Conservation (phyloP, 2,329 filamentous ascomycete species). For the Exserohilum rostratum region DNA sequence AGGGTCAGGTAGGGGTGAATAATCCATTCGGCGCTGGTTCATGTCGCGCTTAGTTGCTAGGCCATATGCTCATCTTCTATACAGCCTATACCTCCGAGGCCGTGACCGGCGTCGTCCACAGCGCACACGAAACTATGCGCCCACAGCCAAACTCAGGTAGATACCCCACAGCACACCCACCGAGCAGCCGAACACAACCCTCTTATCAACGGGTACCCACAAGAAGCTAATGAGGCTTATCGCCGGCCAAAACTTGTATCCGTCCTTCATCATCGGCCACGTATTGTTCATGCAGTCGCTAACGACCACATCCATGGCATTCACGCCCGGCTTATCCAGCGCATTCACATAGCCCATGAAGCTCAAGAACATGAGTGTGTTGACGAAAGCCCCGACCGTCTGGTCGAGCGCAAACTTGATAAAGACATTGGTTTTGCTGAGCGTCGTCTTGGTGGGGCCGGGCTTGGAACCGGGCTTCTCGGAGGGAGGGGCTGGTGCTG, state of each 20-base stretch:
- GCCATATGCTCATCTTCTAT: not conserved
- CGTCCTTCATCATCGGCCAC: constrained; percentile 60
- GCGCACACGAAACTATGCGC: constrained; percentile 17
- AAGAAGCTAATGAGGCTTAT: constrained; percentile 75
- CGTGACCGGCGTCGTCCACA: not conserved
- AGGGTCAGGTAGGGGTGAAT: not conserved
- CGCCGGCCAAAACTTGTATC: constrained; percentile 74
- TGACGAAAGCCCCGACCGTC: constrained; percentile 67
- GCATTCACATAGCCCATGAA: constrained; percentile 60
- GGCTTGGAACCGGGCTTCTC: constrained; percentile 41
- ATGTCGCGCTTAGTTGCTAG: not conserved
- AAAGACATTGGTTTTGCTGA: constrained; percentile 67
- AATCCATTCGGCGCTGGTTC: not conserved
- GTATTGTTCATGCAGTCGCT: constrained; percentile 59
- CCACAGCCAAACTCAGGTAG: constrained; percentile 70
- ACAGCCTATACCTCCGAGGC: not conserved
- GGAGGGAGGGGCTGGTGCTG: constrained; percentile 18
- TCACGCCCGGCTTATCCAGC: constrained; percentile 38
- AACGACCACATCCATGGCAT: constrained; percentile 39
- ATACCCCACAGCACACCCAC: constrained; percentile 77
- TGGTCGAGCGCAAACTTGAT: constrained; percentile 74
- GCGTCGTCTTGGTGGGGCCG: constrained; percentile 39
- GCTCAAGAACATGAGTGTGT: constrained; percentile 68
- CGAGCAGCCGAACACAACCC: constrained; percentile 73
- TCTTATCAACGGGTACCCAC: constrained; percentile 71